Percentiles rank a stretch among this genome's conserved stretches.
phyloP scores from a whole-genome alignment of 164 flowering plant species.

The Magnolia kwangsiensis region DNA sequence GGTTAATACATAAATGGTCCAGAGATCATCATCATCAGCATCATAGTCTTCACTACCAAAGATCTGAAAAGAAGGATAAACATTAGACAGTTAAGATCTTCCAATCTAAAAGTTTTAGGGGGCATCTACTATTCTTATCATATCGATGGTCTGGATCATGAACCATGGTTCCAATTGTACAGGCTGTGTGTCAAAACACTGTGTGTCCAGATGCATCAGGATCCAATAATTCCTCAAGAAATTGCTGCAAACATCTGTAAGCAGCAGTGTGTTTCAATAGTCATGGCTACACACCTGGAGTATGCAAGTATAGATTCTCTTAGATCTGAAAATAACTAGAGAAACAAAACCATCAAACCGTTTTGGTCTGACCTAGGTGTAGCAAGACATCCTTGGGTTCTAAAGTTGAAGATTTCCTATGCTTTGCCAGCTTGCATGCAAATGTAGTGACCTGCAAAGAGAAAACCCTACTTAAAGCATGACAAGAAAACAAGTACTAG shows the following conservation, averaged over 20 bases:
- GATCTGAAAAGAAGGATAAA: not conserved
- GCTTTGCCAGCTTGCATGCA: slow-evolving; percentile 93
- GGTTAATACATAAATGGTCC: too few species aligned
- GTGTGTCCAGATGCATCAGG: not conserved
- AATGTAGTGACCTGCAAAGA: slow-evolving; percentile 74
- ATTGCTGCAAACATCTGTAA: not conserved
- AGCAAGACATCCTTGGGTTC: slow-evolving; percentile 89
- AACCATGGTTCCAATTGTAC: not conserved
- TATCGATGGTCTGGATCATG: too few species aligned
- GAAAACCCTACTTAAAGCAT: not conserved
- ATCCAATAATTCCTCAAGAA: too few species aligned
- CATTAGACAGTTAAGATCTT: too few species aligned
- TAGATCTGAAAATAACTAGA: not conserved
- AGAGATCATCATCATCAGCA: too few species aligned
- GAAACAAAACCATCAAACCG: not conserved
- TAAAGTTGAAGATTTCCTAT: slow-evolving; percentile 83
- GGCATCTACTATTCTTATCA: too few species aligned
- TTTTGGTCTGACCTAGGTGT: slow-evolving; percentile 66
- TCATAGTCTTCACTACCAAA: not conserved
- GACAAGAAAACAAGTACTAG: not conserved
- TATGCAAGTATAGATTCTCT: not conserved
- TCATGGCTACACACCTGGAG: not conserved
- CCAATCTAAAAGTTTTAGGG: too few species aligned
- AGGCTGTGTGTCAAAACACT: not conserved
- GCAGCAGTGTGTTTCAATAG: not conserved